Base-by-base conservation (phyloP, 2,329 filamentous ascomycete genomes). In the Stemphylium beticola region DNA sequence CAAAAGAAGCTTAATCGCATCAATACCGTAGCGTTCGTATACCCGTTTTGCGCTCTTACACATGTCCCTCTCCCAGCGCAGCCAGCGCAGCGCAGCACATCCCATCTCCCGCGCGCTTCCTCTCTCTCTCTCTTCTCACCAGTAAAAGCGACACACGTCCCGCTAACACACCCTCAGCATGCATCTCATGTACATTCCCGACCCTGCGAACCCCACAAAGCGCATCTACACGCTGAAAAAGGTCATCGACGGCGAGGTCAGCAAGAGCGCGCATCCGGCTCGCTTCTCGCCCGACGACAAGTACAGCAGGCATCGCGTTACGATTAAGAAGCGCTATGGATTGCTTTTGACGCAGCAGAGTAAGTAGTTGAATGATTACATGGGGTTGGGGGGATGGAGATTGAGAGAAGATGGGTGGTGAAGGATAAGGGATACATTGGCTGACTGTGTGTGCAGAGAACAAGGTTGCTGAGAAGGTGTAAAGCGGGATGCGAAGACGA, bases 251-350 rank as follows among this genome's bases (percentile, higher is more conserved):
- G 89, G 90, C 73, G 86, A 92, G 74, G 91, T 97, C 73, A 96
- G 93, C 77, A 96, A 96, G 84, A 95, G 90, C 49, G 95, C 95
- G 52, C 93, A 98, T 81, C 93, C 95, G 41, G 95, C 95, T 38
- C 86, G 95, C 67, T 99, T 98, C 83, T 96, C 92, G 41, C 95
- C 95, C 61, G 95, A 99, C 80, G 95, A 99, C 84, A 96, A 97
- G 84, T 98, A 96, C 85, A 96, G 92, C 72, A 82, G 85, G 74
- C 93, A 98, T 81, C 87, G 95, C 68, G 92, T 98, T 44, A 96
- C 92, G 17, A 84, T 98, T 71, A 96, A 97, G 88, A 92, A 91
- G 82, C 85, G 95, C 73, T 98, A 96, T 74, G 89, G 89, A 43
- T 83, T 97, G 61, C 86, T 98, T 59, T 81, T 96, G 76, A 95